phyloP scores from a whole-genome alignment of 306 rosid genomes.

The Pachyrhizus erosus region DNA sequence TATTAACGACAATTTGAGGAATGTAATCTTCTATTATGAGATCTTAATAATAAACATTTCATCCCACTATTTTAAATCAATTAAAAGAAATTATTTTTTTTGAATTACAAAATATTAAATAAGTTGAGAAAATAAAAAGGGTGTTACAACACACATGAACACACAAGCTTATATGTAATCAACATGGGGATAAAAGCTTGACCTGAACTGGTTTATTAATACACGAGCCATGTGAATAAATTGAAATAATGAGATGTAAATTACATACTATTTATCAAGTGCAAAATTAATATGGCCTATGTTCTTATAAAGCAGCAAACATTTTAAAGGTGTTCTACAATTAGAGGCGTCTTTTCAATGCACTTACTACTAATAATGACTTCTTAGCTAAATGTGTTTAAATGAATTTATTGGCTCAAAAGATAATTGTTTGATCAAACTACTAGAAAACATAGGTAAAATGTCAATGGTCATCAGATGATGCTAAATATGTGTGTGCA shows the following conservation, averaged over 20 bases:
- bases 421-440: conserved; percentile 10
- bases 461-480: conserved; percentile 5
- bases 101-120: too few species aligned
- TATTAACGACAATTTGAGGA: too few species aligned
- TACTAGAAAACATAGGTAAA: conserved; percentile 3
- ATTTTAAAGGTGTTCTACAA: conserved; percentile 13
- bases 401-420: not conserved
- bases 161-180: not conserved
- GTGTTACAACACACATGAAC: not conserved
- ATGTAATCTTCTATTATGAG: too few species aligned
- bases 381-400: not conserved
- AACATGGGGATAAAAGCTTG: not conserved
- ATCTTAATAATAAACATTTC: too few species aligned
- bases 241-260: conserved; percentile 10
- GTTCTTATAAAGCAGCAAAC: conserved; percentile 18
- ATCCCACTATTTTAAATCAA: too few species aligned
- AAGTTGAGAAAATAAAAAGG: too few species aligned
- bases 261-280: not conserved
- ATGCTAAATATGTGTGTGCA: not conserved
- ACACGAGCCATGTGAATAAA: not conserved
- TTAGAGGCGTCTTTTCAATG: conserved; percentile 22
- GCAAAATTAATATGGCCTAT: conserved; percentile 18
- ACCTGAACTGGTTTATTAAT: conserved; percentile 16
- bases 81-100: too few species aligned
- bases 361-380: conserved; percentile 12